These are phyloP conservation scores for Punica granatum DNA, from an alignment of 345 rosid species.

Conservation along the genomic window DNA sequence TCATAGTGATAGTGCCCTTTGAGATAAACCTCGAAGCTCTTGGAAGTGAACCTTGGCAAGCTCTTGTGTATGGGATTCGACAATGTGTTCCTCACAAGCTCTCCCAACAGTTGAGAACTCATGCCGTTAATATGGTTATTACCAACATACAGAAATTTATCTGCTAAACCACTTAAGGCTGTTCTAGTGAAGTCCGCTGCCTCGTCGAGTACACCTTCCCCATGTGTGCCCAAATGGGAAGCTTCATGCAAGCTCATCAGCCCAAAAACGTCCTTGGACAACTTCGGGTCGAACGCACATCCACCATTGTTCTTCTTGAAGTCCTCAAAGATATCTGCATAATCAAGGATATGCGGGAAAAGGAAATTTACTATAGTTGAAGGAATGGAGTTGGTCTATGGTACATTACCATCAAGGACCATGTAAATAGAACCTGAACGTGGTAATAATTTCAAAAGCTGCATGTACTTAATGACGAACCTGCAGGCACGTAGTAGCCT, in stretches of 20 bases:
- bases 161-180: background rate
- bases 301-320: background rate
- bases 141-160: background rate
- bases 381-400: too few species aligned
- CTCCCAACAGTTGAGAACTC: background rate
- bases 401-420: too few species aligned
- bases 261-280: constrained; percentile 13
- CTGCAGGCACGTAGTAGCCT: constrained; percentile 28
- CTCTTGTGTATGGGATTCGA: constrained; percentile 9
- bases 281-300: background rate
- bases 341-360: background rate
- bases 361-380: too few species aligned
- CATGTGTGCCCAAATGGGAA: constrained; percentile 35
- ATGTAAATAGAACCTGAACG: too few species aligned
- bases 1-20: constrained; percentile 2
- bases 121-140: background rate
- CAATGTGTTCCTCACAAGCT: constrained; percentile 7
- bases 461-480: constrained; percentile 2
- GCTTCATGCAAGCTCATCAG: constrained; percentile 46
- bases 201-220: constrained; percentile 1
- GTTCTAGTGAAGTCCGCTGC: constrained; percentile 15
- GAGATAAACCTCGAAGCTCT: constrained; percentile 10
- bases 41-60: background rate
- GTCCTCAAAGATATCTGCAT: background rate
- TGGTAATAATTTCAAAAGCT: too few species aligned